Conservation (phyloP, 2,329 filamentous ascomycete genomes). For the Colletotrichum truncatum region DNA sequence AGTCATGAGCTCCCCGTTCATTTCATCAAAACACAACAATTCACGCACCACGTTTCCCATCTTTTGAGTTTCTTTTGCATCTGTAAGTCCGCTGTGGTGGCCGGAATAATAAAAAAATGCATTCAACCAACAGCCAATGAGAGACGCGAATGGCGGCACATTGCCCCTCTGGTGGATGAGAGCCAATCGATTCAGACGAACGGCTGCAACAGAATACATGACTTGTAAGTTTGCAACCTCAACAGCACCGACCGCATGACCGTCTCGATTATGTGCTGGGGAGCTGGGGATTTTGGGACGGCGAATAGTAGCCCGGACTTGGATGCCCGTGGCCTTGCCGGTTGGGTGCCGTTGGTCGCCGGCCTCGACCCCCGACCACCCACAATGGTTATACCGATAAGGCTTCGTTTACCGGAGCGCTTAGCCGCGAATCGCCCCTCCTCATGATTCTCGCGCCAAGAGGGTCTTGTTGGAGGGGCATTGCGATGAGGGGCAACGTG, state of each 20-base stretch:
- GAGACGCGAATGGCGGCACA: conserved; percentile 23
- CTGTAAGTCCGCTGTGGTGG: neutral
- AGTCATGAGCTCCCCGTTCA: neutral
- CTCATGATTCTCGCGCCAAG: neutral
- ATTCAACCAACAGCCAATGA: conserved; percentile 28
- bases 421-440: neutral
- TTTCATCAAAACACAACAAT: neutral
- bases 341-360: conserved; percentile 25
- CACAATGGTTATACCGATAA: no score
- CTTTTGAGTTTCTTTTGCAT: neutral
- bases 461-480: neutral
- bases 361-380: neutral
- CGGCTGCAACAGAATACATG: neutral
- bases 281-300: neutral
- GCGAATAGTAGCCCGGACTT: conserved; percentile 3
- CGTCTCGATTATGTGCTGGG: neutral
- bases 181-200: conserved; percentile 17
- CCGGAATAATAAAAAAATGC: neutral
- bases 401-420: neutral
- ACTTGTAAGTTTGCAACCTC: neutral
- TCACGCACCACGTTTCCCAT: neutral
- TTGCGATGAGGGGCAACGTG: neutral
- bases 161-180: conserved; percentile 15
- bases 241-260: neutral
- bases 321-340: conserved; percentile 30